Percentiles rank a stretch among this genome's conserved stretches.
Evolutionary conservation across 169 alveolate species (phyloP).

Genomic region (Plasmodium cynomolgi): DNA sequence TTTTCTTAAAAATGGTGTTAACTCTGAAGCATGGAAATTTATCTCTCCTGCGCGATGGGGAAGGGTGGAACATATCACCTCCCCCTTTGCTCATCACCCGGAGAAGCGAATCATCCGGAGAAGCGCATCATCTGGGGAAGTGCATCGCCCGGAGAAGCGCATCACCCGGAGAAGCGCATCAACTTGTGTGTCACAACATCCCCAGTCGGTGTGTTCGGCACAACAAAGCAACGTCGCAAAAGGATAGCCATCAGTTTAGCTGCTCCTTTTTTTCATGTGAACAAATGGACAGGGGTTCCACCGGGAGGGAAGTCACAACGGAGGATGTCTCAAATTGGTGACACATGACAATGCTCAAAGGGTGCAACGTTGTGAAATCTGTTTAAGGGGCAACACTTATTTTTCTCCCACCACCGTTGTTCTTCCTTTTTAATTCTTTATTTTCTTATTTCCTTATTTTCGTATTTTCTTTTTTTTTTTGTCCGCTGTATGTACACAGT

Average conservation of each 20-base stretch:
- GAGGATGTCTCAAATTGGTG: neutral
- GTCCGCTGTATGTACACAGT: conserved; percentile 12
- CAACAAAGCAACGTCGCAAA: neutral
- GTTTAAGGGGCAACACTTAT: neutral
- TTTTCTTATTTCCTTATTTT: neutral
- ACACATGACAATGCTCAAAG: neutral
- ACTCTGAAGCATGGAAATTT: neutral
- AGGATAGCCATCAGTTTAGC: neutral
- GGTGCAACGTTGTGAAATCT: neutral
- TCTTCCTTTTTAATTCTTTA: neutral
- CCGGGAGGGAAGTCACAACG: neutral
- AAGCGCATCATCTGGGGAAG: no score
- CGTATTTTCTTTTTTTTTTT: neutral
- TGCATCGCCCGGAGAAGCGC: neutral
- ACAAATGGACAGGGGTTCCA: neutral
- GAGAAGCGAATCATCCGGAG: no score
- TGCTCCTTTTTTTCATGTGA: neutral
- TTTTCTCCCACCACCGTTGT: neutral
- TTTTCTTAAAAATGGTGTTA: neutral
- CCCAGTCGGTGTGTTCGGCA: neutral
- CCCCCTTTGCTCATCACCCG: neutral
- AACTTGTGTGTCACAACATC: neutral
- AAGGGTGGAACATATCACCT: neutral
- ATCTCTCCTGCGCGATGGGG: neutral
- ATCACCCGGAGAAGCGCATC: neutral